These are phyloP conservation scores for Schizopora paradoxa DNA, from an alignment of 1,284 basidiomycete genomes.

Conservation along the genomic window DNA sequence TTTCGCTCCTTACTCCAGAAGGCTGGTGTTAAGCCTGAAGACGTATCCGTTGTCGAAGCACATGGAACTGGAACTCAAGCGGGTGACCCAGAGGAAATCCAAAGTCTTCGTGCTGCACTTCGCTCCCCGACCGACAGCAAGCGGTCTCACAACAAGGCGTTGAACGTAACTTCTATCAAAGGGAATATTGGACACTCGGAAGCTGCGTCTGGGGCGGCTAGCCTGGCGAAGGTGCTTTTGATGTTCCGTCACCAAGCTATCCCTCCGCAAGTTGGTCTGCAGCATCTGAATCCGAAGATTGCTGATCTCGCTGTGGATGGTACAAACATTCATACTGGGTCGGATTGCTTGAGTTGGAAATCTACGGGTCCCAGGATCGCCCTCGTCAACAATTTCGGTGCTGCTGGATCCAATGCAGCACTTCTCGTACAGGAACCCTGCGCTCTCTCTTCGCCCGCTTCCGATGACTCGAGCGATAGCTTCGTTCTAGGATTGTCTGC, in stretches of 20 bases:
- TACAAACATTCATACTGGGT: constrained; percentile 42
- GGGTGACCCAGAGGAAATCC: constrained; percentile 61
- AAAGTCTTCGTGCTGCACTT: constrained; percentile 56
- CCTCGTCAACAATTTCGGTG: constrained; percentile 69
- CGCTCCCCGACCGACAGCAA: constrained; percentile 23
- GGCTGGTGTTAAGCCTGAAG: constrained; percentile 39
- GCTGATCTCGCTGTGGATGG: constrained; percentile 42
- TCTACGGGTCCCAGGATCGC: constrained; percentile 41
- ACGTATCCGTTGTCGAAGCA: constrained; percentile 60
- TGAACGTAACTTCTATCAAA: constrained; percentile 65
- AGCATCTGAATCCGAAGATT: constrained; percentile 52
- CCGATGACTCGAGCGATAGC: constrained; percentile 1
- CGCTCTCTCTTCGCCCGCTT: constrained; percentile 4
- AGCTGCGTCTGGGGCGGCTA: constrained; percentile 66
- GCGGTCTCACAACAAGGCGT: constrained; percentile 40
- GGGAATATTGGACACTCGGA: constrained; percentile 71
- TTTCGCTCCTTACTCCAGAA: constrained; percentile 44
- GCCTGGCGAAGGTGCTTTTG: constrained; percentile 63
- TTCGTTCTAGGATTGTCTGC: constrained; percentile 58
- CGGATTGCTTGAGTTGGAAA: constrained; percentile 37
- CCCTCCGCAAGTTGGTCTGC: constrained; percentile 55
- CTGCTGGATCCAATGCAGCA: constrained; percentile 64
- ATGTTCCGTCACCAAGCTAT: constrained; percentile 56
- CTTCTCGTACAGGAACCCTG: constrained; percentile 51
- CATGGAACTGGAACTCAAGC: constrained; percentile 68